Base-by-base conservation (phyloP, 129 eudicot genomes). In the Cynara cardunculus region DNA sequence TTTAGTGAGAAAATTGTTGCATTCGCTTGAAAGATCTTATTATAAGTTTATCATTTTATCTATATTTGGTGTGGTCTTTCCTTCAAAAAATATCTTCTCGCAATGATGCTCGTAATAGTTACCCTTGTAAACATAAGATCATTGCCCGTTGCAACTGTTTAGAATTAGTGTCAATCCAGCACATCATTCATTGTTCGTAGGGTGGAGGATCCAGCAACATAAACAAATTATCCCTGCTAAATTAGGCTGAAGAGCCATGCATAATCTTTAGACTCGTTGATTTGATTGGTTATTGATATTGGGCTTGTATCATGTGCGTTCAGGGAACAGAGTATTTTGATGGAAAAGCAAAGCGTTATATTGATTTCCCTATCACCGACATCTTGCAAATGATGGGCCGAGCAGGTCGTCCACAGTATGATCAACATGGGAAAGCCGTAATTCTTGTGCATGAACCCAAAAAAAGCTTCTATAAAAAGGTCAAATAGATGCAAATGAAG, bases 301-400 rank as follows among this genome's bases (percentile, higher is more conserved):
- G 34, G 78, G 67, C 24, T 59, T 56, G 44, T 21, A 74, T 67
- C 28, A 18, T 72, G 39, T 35, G 72, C 28, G 64, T 77, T 73
- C 88, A 92, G 99, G 99, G 99, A 82, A 95, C 99, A 18, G 97
- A 95, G 79, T 95, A 77, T 83, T 95, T 67, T 85, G 99, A 95
- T 86, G 99, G 89, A 35, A 95, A 90, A 77, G 74, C 93, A 61
- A 95, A 95, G 82, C 86, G 97, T 61, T 92, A 95, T 86, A 84
- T 92, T 39, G 99, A 92, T 89, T 94, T 94, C 81, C 99, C 99
- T 11, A 92, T 94, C 74, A 94, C 99, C 12, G 99, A 94, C 88
- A 92, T 95, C 72, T 65, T 95, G 85, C 99, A 95, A 89, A 95
- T 95, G 99, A 95, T 95, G 99, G 99, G 99, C 35, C 89, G 97